These are phyloP conservation scores for Yarrowia sp. DNA, from an alignment of 805 yeast genomes.

Conservation along the genomic window DNA sequence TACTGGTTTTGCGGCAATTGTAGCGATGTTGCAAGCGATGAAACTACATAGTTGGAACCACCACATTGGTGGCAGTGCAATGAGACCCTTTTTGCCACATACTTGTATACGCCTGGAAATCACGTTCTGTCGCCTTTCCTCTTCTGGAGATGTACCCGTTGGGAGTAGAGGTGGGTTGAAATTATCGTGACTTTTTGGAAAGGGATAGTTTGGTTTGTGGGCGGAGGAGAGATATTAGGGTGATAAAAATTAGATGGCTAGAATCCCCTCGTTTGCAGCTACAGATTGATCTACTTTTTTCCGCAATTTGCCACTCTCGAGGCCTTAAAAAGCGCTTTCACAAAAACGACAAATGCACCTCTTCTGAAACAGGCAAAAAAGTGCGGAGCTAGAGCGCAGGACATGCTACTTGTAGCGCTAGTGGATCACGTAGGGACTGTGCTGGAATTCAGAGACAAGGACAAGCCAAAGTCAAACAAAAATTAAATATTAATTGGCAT, in stretches of 20 bases:
- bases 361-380: neutral
- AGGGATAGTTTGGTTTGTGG: too few relatives aligned
- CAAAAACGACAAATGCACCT: neutral
- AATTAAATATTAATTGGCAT: neutral
- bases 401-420: too few relatives aligned
- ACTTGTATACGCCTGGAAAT: too few relatives aligned
- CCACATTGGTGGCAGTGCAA: neutral
- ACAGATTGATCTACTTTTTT: too few relatives aligned
- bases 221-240: too few relatives aligned
- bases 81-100: neutral
- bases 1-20: neutral
- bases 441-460: neutral
- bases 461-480: neutral
- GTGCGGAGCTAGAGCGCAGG: neutral
- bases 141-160: constrained; percentile 8
- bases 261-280: too few relatives aligned
- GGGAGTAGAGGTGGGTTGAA: neutral
- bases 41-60: neutral
- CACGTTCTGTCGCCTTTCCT: neutral
- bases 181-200: neutral
- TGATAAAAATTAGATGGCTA: too few relatives aligned
- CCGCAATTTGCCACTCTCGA: too few relatives aligned
- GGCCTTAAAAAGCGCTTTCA: too few relatives aligned
- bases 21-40: neutral
- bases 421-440: neutral